Evolutionary conservation across 129 eudicot genomes (phyloP), one percentile per base, ranked within the genome.

Genomic region (Tagetes patula): DNA sequence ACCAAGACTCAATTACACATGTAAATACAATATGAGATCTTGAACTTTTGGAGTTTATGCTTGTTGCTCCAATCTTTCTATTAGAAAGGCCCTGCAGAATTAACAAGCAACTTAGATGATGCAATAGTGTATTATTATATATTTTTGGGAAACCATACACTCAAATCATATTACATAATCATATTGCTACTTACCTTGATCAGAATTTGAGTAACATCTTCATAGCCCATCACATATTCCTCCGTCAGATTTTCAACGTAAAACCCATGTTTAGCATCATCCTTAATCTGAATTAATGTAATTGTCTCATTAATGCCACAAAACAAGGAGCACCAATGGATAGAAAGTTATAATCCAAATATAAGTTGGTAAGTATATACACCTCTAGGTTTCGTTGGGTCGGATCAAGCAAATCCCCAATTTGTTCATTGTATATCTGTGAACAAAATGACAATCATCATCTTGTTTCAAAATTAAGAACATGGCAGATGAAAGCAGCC

Each of bases 371-470:
- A 50, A 13, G 43, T 63, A 52, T 49, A 12, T 38, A 31, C 40
- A 93, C 98, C 96, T 94, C 83, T 65, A 94, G 86, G 75, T 90
- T 89, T 73, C 98, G 67, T 34, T 84, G 93, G 45, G 91, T 86
- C 20, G 98, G 96, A 90, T 94, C 98, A 45, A 94, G 97, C 77
- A 94, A 78, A 83, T 94, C 98, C 52, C 94, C 89, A 74, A 94
- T 84, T 82, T 94, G 91, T 3, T 89, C 96, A 78, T 90, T 89
- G 75, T 88, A 86, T 82, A 90, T 91, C 98, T 93, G 88, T 47
- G 34, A 69, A 39, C 66, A 72, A 10, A 45, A 79, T 6, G 11
- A 8, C 14, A 63, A 52, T 70, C 10, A 63, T 70, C 47, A n/a
- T n/a, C n/a, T n/a, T n/a, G 39, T 14, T 32, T 40, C 13, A 37